These are phyloP conservation scores for Symbiodinium natans DNA, from an alignment of 73 alveolate species.

Conservation along the genomic window DNA sequence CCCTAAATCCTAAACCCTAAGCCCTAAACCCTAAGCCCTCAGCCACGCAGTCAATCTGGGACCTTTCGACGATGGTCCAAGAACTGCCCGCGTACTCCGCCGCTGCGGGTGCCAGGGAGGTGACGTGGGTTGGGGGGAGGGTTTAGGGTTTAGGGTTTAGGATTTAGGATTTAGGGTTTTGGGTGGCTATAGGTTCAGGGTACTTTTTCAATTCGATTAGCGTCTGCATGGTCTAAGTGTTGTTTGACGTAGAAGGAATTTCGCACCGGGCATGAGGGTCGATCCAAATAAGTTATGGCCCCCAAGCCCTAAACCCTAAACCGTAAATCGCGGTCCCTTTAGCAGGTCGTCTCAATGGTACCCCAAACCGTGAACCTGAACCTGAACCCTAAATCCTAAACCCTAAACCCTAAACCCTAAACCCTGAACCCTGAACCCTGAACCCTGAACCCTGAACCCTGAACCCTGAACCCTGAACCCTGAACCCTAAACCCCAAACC, in stretches of 20 bases:
- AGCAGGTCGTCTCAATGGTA: too few relatives aligned
- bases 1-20: too few relatives aligned
- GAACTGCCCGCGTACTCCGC: slow-evolving; percentile 62
- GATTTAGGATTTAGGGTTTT: neutral
- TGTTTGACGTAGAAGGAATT: too few relatives aligned
- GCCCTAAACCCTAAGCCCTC: too few relatives aligned
- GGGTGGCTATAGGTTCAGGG: neutral
- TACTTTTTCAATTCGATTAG: too few relatives aligned
- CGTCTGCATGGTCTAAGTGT: too few relatives aligned
- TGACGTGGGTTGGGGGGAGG: neutral
- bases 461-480: too few relatives aligned
- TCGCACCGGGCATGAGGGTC: too few relatives aligned
- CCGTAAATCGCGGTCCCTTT: neutral
- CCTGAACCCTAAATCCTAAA: neutral
- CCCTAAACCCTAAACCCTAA: neutral
- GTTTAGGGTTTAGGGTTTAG: neutral
- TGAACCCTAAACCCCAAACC: too few relatives aligned
- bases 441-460: too few relatives aligned
- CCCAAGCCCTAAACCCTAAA: neutral
- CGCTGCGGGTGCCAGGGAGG: slow-evolving; percentile 6
- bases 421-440: too few relatives aligned
- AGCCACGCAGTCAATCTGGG: slow-evolving; percentile 73
- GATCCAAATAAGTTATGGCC: neutral
- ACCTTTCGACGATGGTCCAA: slow-evolving; percentile 54
- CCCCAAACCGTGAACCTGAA: neutral